A percentile compares a stretch with the other conserved stretches of the same genome.
Conservation (phyloP, 129 eudicot genomes). For the Artemisia tridentata region DNA sequence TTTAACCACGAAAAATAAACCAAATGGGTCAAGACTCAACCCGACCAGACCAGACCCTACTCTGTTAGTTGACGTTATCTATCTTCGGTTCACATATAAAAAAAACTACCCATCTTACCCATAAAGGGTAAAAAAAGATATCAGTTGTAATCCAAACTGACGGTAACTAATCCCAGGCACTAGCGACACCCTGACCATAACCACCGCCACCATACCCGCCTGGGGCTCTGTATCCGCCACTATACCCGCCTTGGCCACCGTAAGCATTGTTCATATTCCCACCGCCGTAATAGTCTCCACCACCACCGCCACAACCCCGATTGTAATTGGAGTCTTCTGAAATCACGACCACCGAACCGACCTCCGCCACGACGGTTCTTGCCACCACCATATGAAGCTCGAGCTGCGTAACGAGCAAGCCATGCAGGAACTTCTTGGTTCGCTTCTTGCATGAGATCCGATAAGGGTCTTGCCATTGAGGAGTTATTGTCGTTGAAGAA, state of each 20-base stretch:
- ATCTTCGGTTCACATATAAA: too few relatives aligned
- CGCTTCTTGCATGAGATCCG: slow-evolving; percentile 93
- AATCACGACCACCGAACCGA: slow-evolving; percentile 81
- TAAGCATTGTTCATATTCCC: slow-evolving; percentile 47
- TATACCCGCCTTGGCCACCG: too few relatives aligned
- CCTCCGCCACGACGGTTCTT: slow-evolving; percentile 71
- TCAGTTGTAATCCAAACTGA: slow-evolving; percentile 17
- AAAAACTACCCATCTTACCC: slow-evolving; percentile 26
- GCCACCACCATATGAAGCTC: slow-evolving; percentile 51
- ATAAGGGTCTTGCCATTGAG: slow-evolving; percentile 68
- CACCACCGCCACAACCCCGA: slow-evolving; percentile 57
- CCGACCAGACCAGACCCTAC: slow-evolving; percentile 9
- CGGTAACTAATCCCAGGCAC: slow-evolving; percentile 67
- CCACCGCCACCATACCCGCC: slow-evolving; percentile 34
- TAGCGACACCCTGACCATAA: slow-evolving; percentile 49
- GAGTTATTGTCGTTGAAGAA: slow-evolving; percentile 80
- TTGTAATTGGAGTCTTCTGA: slow-evolving; percentile 51
- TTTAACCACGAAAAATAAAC: too few relatives aligned
- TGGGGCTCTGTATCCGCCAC: too few relatives aligned
- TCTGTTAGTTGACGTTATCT: slow-evolving; percentile 32
- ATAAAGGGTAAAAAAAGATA: slow-evolving; percentile 14
- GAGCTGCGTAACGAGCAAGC: slow-evolving; percentile 76
- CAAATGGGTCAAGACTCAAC: slow-evolving; percentile 18
- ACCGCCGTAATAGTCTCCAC: slow-evolving; percentile 52
- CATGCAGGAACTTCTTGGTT: slow-evolving; percentile 88